Evolutionary conservation across 2,329 filamentous ascomycete genomes (phyloP).

Genomic region (Cylindrodendrum hubeiense): DNA sequence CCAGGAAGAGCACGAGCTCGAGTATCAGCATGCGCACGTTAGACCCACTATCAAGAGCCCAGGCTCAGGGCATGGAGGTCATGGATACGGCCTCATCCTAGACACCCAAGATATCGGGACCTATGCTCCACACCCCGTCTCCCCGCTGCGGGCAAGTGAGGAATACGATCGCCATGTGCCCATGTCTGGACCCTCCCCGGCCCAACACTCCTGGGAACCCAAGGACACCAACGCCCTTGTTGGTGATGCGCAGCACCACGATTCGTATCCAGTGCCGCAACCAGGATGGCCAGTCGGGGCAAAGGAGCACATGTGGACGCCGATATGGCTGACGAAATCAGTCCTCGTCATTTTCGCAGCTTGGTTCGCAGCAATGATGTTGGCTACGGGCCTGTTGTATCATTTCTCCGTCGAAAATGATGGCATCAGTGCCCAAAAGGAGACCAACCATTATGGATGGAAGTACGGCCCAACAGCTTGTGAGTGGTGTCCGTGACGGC

Average conservation of each 20-base stretch:
- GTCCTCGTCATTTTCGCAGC: constrained; percentile 33
- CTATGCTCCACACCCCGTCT: constrained; percentile 10
- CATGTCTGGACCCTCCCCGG: constrained; percentile 11
- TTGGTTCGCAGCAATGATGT: constrained; percentile 34
- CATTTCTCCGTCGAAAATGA: constrained; percentile 35
- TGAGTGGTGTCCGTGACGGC: constrained; percentile 18
- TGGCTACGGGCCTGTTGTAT: constrained; percentile 36
- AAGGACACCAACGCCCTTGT: constrained; percentile 17
- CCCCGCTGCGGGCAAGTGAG: constrained; percentile 22
- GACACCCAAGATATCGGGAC: constrained; percentile 20
- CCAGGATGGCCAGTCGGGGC: constrained; percentile 20
- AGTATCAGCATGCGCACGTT: constrained; percentile 10
- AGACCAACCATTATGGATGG: constrained; percentile 37
- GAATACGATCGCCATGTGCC: constrained; percentile 22
- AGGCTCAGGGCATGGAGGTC: constrained; percentile 23
- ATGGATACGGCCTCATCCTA: constrained; percentile 25
- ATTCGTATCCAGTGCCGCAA: constrained; percentile 3
- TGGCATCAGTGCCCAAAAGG: constrained; percentile 35
- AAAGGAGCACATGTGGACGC: constrained; percentile 35
- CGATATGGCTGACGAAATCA: constrained; percentile 34
- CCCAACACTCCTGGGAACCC: not conserved
- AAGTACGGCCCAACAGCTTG: constrained; percentile 41
- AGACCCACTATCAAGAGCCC: constrained; percentile 16
- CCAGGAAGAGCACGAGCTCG: constrained; percentile 28
- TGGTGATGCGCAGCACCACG: constrained; percentile 3